These are phyloP conservation scores for Eimeria nieschulzi DNA, from an alignment of 169 alveolate species.

Conservation along the genomic window DNA sequence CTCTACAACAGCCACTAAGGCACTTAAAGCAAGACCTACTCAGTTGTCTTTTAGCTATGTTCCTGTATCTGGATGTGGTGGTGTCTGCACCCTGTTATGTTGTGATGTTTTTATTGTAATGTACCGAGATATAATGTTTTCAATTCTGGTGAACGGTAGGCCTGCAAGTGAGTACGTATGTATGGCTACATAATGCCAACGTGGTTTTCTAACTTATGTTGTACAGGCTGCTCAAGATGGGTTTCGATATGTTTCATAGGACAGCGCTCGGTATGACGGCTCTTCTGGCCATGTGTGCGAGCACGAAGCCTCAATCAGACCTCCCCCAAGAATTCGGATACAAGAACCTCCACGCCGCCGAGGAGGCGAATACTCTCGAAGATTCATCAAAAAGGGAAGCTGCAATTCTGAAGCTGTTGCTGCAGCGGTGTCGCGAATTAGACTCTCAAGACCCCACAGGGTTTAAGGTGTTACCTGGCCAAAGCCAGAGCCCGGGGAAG, in stretches of 20 bases:
- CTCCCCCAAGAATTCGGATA: background rate
- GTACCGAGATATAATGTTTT: too few species aligned
- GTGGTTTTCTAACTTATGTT: background rate
- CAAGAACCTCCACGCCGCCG: background rate
- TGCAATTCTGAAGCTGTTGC: constrained; percentile 20
- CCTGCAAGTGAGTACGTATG: too few species aligned
- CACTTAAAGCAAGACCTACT: too few species aligned
- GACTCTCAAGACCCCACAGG: background rate
- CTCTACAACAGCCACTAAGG: background rate
- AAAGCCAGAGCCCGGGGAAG: background rate
- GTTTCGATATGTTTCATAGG: constrained; percentile 69
- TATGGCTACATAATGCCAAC: too few species aligned
- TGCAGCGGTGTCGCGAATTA: constrained; percentile 19
- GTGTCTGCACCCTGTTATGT: background rate
- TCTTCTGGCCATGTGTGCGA: constrained; percentile 80
- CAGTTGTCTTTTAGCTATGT: background rate
- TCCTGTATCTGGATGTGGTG: background rate
- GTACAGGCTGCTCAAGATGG: constrained; percentile 67
- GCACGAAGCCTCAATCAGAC: background rate
- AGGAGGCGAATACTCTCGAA: background rate
- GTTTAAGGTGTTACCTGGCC: background rate
- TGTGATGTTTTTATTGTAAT: too few species aligned
- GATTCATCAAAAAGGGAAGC: background rate
- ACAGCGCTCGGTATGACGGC: constrained; percentile 83
- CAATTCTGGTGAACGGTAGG: too few species aligned